Evolutionary conservation across 495 filamentous ascomycete species (phyloP).

Genomic region (Astrothelium subdiscretum): DNA sequence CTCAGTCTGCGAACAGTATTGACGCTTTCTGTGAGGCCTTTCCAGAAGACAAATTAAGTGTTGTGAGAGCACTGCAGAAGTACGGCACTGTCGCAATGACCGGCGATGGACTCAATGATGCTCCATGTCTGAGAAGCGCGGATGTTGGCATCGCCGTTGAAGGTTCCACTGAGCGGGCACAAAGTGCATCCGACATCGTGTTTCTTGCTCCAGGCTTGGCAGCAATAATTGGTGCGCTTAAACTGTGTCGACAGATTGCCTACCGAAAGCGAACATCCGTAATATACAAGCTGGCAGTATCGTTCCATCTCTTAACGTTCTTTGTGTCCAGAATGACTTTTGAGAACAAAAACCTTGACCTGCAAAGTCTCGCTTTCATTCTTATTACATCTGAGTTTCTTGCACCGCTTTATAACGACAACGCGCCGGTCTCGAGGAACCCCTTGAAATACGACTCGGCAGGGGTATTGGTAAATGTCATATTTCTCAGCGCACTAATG

Average conservation of each 20-base stretch:
- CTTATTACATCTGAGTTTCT: slow-evolving; percentile 54
- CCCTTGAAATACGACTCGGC: too few species aligned
- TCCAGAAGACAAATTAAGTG: slow-evolving; percentile 96
- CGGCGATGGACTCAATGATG: slow-evolving; percentile 73
- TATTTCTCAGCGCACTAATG: too few species aligned
- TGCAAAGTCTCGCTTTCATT: slow-evolving; percentile 61
- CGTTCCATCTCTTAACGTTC: slow-evolving; percentile 65
- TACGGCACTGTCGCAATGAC: slow-evolving; percentile 96
- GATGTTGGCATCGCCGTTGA: slow-evolving; percentile 70
- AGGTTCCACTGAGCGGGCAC: slow-evolving; percentile 63
- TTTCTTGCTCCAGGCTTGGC: slow-evolving; percentile 65
- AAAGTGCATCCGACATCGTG: slow-evolving; percentile 67
- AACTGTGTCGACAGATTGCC: slow-evolving; percentile 68
- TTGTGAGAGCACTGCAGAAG: slow-evolving; percentile 93
- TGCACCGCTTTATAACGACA: slow-evolving; percentile 56
- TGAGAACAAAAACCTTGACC: slow-evolving; percentile 56
- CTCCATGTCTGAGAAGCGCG: slow-evolving; percentile 58
- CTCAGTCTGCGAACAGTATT: slow-evolving; percentile 88
- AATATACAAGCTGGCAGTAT: slow-evolving; percentile 68
- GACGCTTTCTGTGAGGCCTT: slow-evolving; percentile 96
- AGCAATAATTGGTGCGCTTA: slow-evolving; percentile 66
- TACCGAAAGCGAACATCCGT: slow-evolving; percentile 73
- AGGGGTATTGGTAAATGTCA: too few species aligned
- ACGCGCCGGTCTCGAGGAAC: too few species aligned
- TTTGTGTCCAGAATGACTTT: slow-evolving; percentile 65